Evolutionary conservation across 768 basidiomycete genomes (phyloP), one percentile per base, ranked within the genome.

Genomic region (Leccinellum albellum): DNA sequence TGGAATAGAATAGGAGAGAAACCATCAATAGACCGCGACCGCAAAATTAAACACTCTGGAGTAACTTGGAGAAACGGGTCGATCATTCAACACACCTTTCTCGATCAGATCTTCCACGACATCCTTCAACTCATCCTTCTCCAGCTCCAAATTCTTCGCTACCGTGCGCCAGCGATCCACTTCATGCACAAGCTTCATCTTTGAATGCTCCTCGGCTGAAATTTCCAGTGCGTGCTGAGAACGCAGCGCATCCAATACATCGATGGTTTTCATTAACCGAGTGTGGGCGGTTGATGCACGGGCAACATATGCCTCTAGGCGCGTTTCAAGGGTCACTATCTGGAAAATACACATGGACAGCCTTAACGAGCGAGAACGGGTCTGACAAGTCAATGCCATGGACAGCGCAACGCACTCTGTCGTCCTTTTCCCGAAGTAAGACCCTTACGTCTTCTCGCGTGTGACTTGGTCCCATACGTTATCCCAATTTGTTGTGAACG

Each of bases 111-210:
- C 67, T 50, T 75, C 61, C 1, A 87, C 81, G 6, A 78, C 80
- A 44, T 83, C 81, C 60, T 79, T 74, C 64, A 85, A 62, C 54
- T 83, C 80, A 63, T 85, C 81, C 55, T 69, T 72, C 60, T 86
- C 82, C 2, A 66, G 62, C 66, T 85, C 79, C 6, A 73, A 66
- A 2, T 59, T 59, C 32, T 66, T 70, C 4, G 77, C 70, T 6
- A 70, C 50, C 3, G 63, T 66, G 8, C 64, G 62, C 60, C 75
- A 76, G 9, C 72, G 63, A 35, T 74, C 63, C n/a, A 81, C 61
- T 44, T 78, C 75, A 7, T 64, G 66, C n/a, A 70, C 66, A 6
- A 83, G 68, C 20, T 56, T 69, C 32, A 70, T 61, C 51, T 73
- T 74, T 17, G 70, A 71, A 17, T 65, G 64, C 20, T 66, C 64